Evolutionary conservation across 176 grass and related monocot genomes (phyloP).

Genomic region (Guadua angustifolia): DNA sequence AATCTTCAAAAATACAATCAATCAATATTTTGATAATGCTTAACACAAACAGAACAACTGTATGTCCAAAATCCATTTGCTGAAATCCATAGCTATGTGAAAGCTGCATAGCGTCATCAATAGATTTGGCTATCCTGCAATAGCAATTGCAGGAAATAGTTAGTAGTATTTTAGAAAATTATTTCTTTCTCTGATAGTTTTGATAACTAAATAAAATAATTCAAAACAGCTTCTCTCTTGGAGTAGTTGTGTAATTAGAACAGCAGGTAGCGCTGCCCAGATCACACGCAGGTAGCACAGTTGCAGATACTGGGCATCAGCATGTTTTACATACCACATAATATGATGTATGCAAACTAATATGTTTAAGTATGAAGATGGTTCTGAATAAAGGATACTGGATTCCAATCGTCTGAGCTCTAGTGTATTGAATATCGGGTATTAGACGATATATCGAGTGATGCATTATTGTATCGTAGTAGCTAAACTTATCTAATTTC

Average conservation of each 20-base stretch:
- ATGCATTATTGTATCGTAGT: neutral
- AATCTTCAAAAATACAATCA: constrained; percentile 70
- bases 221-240: neutral
- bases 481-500: neutral
- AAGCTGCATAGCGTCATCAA: constrained; percentile 77
- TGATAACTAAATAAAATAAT: constrained; percentile 12
- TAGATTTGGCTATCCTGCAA: constrained; percentile 71
- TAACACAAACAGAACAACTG: constrained; percentile 65
- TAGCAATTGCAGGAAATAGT: constrained; percentile 30
- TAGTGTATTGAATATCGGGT: neutral
- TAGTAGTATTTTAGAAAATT: constrained; percentile 21
- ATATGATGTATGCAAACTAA: neutral
- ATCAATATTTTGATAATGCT: constrained; percentile 58
- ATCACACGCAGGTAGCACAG: neutral
- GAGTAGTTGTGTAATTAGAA: constrained; percentile 2
- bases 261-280: neutral
- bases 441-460: neutral
- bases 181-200: neutral
- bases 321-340: neutral
- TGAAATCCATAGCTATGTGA: constrained; percentile 63
- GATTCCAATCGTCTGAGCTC: neutral
- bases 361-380: neutral
- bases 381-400: neutral
- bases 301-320: neutral
- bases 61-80: constrained; percentile 72